phyloP scores from a whole-genome alignment of 192 early-diverging fungal genomes.

The Umbelopsis vinacea region DNA sequence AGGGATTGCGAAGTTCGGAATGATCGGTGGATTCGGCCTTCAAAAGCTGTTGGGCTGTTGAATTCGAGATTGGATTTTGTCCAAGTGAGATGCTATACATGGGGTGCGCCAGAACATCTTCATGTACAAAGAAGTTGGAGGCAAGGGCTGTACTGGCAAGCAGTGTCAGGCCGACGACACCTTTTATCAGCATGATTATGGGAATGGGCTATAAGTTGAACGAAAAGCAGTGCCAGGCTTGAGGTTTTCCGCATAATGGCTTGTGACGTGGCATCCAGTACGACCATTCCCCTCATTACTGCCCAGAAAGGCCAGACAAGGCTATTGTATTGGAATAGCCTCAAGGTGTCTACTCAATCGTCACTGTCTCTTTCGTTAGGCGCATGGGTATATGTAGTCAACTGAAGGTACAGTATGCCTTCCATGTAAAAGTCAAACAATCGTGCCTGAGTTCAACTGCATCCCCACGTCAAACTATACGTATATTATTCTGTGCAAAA shows the following conservation, averaged over 20 bases:
- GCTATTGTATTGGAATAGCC: too few relatives aligned
- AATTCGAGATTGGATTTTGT: constrained; percentile 3
- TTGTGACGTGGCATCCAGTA: constrained; percentile 14
- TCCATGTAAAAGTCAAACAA: too few relatives aligned
- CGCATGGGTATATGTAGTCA: too few relatives aligned
- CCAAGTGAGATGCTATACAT: background rate
- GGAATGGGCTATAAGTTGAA: background rate
- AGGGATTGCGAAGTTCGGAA: background rate
- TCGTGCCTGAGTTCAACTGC: too few relatives aligned
- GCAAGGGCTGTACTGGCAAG: background rate
- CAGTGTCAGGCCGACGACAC: background rate
- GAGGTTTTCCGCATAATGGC: background rate
- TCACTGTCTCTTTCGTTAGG: too few relatives aligned
- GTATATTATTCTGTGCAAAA: too few relatives aligned
- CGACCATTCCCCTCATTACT: too few relatives aligned
- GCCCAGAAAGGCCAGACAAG: too few relatives aligned
- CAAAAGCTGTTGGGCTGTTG: background rate
- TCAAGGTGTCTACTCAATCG: too few relatives aligned
- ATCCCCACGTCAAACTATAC: too few relatives aligned
- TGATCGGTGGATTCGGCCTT: background rate
- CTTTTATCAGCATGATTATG: background rate
- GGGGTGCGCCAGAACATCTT: constrained; percentile 9
- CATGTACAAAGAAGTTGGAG: constrained; percentile 17
- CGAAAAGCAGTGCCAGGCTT: background rate
- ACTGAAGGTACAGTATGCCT: too few relatives aligned